Evolutionary conservation across 2,329 filamentous ascomycete genomes (phyloP), one percentile per base, ranked within the genome.

Genomic region (Macrophomina pseudophaseolina): DNA sequence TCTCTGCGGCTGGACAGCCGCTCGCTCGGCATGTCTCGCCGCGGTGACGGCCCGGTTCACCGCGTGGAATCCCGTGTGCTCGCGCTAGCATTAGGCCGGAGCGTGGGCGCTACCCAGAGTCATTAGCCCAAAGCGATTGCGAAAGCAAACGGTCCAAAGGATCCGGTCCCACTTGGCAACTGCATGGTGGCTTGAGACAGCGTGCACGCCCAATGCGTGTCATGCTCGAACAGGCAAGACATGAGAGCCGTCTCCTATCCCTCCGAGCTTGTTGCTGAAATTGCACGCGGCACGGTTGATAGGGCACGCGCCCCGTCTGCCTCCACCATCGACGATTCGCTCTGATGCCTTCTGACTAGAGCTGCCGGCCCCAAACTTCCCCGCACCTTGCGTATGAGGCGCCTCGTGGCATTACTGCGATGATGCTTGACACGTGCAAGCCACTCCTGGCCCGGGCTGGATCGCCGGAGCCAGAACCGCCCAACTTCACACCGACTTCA

Each of bases 341-440:
- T 23, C 38, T 52, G 8, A 14, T 16, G 32, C 8, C n/a, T 38
- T 16, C 52, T n/a, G 32, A 9, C 32, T 38, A n/a, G 51, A 54
- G 30, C n/a, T 11, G 16, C n/a, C 33, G 35, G 8, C 30, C 30
- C 51, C n/a, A 7, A 23, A n/a, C 7, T 33, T 38, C 52, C 52
- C 52, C 52, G 52, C 52, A 35, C 52, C 32, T 12, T 35, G 35
- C n/a, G 32, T 38, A 14, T n/a, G 52, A 54, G 32, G 16, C 18
- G 52, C 52, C 52, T 54, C 52, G 52, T 54, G 52, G 52, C 52
- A 12, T 38, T n/a, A n/a, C 52, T 12, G 33, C 30, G 52, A 54
- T 40, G 16, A 38, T 28, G 32, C 52, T n/a, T 32, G 16, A n/a
- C 9, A 33, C n/a, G 9, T 18, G 33, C 52, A 38, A 9, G 52